Evolutionary conservation across 1,284 basidiomycete genomes (phyloP).

Genomic region (Pseudomicrostroma phylloplanum): DNA sequence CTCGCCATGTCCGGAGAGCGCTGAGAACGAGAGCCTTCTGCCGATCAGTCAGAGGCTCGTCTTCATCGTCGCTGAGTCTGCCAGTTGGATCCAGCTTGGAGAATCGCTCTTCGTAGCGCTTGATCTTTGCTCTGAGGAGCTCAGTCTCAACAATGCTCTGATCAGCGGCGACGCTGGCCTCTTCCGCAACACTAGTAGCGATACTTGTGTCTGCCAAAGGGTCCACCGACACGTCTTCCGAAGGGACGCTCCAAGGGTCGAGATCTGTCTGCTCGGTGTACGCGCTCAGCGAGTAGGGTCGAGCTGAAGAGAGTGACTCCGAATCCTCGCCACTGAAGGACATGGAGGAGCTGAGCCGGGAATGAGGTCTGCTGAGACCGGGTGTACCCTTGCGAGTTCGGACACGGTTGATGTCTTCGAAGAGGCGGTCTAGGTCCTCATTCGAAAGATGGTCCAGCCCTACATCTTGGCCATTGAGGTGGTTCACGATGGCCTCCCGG

Average conservation of each 20-base stretch:
- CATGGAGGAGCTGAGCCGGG: conserved; percentile 38
- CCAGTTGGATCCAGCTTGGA: conserved; percentile 20
- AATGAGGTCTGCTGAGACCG: conserved; percentile 38
- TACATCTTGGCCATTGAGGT: conserved; percentile 42
- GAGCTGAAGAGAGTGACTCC: conserved; percentile 22
- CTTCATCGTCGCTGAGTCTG: conserved; percentile 9
- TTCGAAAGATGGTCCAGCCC: conserved; percentile 43
- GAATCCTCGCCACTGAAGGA: conserved; percentile 23
- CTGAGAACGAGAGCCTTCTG: conserved; percentile 54
- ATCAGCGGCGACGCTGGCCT: conserved; percentile 5
- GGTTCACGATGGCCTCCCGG: conserved; percentile 36
- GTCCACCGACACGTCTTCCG: conserved; percentile 24
- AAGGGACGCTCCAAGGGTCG: conserved; percentile 35
- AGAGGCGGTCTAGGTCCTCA: conserved; percentile 45
- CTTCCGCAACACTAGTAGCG: conserved; percentile 15
- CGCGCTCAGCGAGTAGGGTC: conserved; percentile 39
- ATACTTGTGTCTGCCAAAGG: background rate
- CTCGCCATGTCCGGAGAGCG: conserved; percentile 75
- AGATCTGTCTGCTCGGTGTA: conserved; percentile 44
- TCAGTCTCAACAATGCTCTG: conserved; percentile 12
- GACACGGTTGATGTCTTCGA: conserved; percentile 41
- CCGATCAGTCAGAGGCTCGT: conserved; percentile 21
- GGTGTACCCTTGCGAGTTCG: conserved; percentile 52
- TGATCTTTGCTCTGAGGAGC: conserved; percentile 29
- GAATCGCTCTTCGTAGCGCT: conserved; percentile 41